phyloP scores from a whole-genome alignment of 2,329 filamentous ascomycete genomes.

The Fusarium xylarioides region DNA sequence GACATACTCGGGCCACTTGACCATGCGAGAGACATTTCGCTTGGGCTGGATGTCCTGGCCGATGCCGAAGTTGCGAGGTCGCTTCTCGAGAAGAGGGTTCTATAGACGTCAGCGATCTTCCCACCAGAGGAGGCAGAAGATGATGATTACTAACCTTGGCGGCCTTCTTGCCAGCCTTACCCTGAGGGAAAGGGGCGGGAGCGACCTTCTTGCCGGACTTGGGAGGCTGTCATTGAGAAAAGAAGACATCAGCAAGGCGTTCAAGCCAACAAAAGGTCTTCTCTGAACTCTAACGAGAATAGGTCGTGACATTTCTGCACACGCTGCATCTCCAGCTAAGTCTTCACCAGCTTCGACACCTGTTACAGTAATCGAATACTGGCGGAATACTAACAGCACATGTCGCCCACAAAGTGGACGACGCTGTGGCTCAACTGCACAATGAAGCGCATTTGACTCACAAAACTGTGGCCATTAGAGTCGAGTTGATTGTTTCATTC shows the following conservation, averaged over 20 bases:
- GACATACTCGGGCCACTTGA: conserved; percentile 99
- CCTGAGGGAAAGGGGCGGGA: conserved; percentile 93
- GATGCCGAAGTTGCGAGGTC: conserved; percentile 96
- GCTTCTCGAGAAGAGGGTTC: conserved; percentile 99
- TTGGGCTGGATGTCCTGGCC: conserved; percentile 98
- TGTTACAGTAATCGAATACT: conserved; percentile 36
- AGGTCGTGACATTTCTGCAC: conserved; percentile 65
- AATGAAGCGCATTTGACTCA: conserved; percentile 47
- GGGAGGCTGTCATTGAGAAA: conserved; percentile 99
- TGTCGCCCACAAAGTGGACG: conserved; percentile 39
- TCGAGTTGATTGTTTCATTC: conserved; percentile 41
- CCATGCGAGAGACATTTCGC: conserved; percentile 96
- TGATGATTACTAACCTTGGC: conserved; percentile 79
- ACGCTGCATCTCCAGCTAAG: conserved; percentile 69
- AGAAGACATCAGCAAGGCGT: conserved; percentile 95
- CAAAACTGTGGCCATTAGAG: conserved; percentile 53
- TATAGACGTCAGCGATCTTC: conserved; percentile 49
- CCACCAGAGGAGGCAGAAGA: not conserved
- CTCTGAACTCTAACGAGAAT: conserved; percentile 92
- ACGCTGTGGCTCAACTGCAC: conserved; percentile 48
- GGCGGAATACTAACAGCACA: conserved; percentile 49
- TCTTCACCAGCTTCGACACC: conserved; percentile 60
- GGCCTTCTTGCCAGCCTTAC: conserved; percentile 95
- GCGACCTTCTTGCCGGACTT: conserved; percentile 98
- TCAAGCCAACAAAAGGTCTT: conserved; percentile 79